Conservation (phyloP, 2,329 filamentous ascomycete species). For the Aureobasidium mangrovei region DNA sequence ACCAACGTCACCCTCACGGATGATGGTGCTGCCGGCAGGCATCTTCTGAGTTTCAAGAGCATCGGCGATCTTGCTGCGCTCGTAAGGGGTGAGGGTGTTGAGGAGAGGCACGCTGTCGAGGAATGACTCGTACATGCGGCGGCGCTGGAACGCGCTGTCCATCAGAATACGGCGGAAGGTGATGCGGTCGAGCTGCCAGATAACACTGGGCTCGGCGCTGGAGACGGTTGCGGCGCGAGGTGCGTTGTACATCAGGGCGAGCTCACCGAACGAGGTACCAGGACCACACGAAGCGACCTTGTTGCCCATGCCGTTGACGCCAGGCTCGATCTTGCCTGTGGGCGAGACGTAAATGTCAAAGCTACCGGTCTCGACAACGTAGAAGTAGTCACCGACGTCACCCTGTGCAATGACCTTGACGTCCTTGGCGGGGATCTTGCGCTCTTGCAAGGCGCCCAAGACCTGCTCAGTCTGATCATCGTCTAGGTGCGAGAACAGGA, state of each 20-base stretch:
- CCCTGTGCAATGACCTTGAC: slow-evolving; percentile 90
- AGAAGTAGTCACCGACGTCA: slow-evolving; percentile 94
- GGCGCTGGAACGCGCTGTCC: slow-evolving; percentile 92
- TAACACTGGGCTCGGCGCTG: slow-evolving; percentile 69
- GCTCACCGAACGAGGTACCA: slow-evolving; percentile 90
- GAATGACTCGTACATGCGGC: slow-evolving; percentile 96
- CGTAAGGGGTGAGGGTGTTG: slow-evolving; percentile 74
- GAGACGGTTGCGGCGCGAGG: slow-evolving; percentile 91
- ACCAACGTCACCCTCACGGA: slow-evolving; percentile 82
- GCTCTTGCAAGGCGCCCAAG: slow-evolving; percentile 83
- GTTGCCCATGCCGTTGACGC: slow-evolving; percentile 69
- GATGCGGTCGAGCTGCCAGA: slow-evolving; percentile 91
- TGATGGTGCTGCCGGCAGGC: slow-evolving; percentile 70
- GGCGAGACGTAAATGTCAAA: slow-evolving; percentile 89
- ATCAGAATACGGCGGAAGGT: slow-evolving; percentile 97
- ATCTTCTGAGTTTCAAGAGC: slow-evolving; percentile 88
- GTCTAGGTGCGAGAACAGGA: slow-evolving; percentile 87
- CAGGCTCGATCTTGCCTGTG: slow-evolving; percentile 67
- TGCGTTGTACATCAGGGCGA: slow-evolving; percentile 97
- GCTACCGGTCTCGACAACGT: slow-evolving; percentile 82
- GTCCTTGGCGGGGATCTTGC: slow-evolving; percentile 86
- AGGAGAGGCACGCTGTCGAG: slow-evolving; percentile 87
- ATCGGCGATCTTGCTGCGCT: slow-evolving; percentile 95
- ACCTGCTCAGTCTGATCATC: slow-evolving; percentile 86
- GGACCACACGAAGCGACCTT: slow-evolving; percentile 76